Conservation (phyloP, 2,329 filamentous ascomycete genomes). For the Aureobasidium sp. region DNA sequence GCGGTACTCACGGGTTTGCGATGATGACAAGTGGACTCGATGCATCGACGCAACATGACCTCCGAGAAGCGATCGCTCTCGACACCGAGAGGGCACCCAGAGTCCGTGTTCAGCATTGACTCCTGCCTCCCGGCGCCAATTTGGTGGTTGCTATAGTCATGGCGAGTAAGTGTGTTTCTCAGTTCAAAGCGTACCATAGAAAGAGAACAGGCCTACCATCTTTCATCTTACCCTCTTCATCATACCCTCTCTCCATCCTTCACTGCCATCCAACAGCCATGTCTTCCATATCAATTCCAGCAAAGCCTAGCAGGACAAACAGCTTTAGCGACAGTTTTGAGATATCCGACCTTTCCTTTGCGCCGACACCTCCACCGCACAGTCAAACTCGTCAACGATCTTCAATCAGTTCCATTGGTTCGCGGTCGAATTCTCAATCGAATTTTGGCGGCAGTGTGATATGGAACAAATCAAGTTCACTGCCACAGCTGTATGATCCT, state of each 20-base stretch:
- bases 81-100: not conserved
- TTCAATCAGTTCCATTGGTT: not conserved
- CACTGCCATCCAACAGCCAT: not conserved
- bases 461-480: not conserved
- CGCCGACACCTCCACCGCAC: not conserved
- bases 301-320: not conserved
- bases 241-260: not conserved
- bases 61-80: not conserved
- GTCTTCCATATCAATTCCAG: not conserved
- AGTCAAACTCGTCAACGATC: not conserved
- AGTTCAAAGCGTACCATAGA: not conserved
- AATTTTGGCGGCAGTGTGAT: not conserved
- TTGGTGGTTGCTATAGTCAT: slow-evolving; percentile 10
- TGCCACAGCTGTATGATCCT: not conserved
- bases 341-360: not conserved
- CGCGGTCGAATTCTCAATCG: not conserved
- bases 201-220: not conserved
- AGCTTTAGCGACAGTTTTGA: not conserved
- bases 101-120: slow-evolving; percentile 8
- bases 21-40: not conserved
- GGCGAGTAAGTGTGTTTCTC: slow-evolving; percentile 6
- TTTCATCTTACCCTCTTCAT: not conserved
- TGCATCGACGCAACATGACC: not conserved
- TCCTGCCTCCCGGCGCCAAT: slow-evolving; percentile 1
- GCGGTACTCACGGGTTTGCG: not conserved